These are phyloP conservation scores for Carex myosuroides DNA, from an alignment of 176 grass and related monocot genomes.

Conservation along the genomic window DNA sequence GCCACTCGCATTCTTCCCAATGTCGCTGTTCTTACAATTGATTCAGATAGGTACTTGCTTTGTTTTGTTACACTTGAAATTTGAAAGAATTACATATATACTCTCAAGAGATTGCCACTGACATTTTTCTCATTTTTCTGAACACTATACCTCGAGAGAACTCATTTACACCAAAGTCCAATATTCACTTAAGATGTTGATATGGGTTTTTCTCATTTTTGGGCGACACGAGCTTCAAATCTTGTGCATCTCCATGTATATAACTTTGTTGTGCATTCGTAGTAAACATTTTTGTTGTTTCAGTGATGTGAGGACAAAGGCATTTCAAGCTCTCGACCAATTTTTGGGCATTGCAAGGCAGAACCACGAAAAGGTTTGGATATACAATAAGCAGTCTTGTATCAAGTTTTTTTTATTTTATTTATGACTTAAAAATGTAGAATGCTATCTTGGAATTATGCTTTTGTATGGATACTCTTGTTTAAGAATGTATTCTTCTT, in stretches of 20 bases:
- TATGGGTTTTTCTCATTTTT: conserved; percentile 3
- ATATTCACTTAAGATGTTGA: not conserved
- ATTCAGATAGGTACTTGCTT: conserved; percentile 68
- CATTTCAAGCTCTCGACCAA: conserved; percentile 94
- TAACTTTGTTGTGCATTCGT: conserved; percentile 8
- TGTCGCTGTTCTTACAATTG: conserved; percentile 85
- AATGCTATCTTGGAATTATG: not conserved
- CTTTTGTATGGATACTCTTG: not conserved
- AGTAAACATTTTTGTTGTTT: conserved; percentile 14
- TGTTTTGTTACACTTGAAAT: conserved; percentile 8
- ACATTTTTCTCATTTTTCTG: not conserved
- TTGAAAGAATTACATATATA: not conserved
- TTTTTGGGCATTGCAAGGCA: conserved; percentile 84
- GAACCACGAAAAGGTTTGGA: conserved; percentile 79
- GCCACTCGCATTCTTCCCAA: conserved; percentile 94
- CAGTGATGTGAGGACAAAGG: conserved; percentile 95
- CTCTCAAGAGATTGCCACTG: not conserved
- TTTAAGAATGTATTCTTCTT: conserved; percentile 9
- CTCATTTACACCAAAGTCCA: not conserved
- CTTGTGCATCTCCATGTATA: not conserved
- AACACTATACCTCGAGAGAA: not conserved
- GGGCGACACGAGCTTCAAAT: not conserved
- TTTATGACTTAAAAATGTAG: conserved; percentile 5
- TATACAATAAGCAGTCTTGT: conserved; percentile 20
- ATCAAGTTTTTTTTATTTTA: conserved; percentile 7